phyloP scores from a whole-genome alignment of 2,329 filamentous ascomycete genomes.

The Penicillium sp. region DNA sequence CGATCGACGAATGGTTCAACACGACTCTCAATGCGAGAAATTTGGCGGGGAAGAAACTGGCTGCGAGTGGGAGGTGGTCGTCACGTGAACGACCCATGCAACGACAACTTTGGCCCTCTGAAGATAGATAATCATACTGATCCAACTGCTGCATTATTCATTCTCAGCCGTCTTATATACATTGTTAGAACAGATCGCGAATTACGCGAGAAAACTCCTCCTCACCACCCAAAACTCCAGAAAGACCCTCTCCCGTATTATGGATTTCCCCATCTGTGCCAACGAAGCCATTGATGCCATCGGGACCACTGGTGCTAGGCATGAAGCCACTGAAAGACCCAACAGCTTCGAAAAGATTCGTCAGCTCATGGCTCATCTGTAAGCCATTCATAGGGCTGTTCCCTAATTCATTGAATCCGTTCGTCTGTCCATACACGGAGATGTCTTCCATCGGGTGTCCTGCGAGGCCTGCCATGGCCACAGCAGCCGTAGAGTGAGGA shows the following conservation, averaged over 20 bases:
- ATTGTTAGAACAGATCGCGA: slow-evolving; percentile 55
- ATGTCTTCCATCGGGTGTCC: slow-evolving; percentile 61
- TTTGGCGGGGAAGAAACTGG: slow-evolving; percentile 3
- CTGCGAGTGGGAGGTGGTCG: slow-evolving; percentile 4
- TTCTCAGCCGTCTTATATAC: not conserved
- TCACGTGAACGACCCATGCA: slow-evolving; percentile 9
- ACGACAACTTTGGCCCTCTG: not conserved
- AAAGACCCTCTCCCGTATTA: slow-evolving; percentile 45
- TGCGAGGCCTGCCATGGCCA: slow-evolving; percentile 65
- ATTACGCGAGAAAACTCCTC: slow-evolving; percentile 60
- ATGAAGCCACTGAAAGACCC: slow-evolving; percentile 51
- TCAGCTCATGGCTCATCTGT: slow-evolving; percentile 60
- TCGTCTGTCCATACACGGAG: slow-evolving; percentile 46
- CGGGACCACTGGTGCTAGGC: slow-evolving; percentile 30
- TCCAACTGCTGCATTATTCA: not conserved
- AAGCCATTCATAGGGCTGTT: slow-evolving; percentile 58
- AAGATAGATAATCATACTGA: not conserved
- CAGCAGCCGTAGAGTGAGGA: slow-evolving; percentile 60
- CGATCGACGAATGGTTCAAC: not conserved
- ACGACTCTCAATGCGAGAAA: not conserved
- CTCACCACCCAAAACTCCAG: slow-evolving; percentile 52
- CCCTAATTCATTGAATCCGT: slow-evolving; percentile 42
- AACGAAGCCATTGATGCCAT: slow-evolving; percentile 41
- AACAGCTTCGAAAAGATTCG: slow-evolving; percentile 62
- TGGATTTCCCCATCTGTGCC: slow-evolving; percentile 37